Evolutionary conservation across 768 basidiomycete genomes (phyloP), one percentile per base, ranked within the genome.

Genomic region (Asterophora lycoperdoides): DNA sequence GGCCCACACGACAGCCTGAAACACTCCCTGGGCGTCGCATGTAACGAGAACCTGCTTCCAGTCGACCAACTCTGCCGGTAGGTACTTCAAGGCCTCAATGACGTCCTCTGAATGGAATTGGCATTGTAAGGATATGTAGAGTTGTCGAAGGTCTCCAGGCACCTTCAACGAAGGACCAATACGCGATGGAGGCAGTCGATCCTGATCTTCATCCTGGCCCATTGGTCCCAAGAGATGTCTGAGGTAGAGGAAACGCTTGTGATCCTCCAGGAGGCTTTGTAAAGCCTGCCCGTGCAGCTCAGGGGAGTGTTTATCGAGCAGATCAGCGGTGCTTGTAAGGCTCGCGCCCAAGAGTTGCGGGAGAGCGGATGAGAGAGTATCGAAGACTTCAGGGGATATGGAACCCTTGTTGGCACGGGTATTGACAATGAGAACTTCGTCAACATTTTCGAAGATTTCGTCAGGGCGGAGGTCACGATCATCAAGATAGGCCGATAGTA

Each of bases 1-100:
- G 2, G 83, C 75, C 94, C 94, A 97, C 4, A 97, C 68, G 18
- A 87, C 83, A 8, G 89, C 90, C 41, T 90, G 83, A 54, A 77
- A 86, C 13, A 81, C 83, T 35, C 73, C 72, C 15, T 75, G 72
- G 2, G 73, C 64, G 64, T 93, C 87, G 64, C 91, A 94, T 8
- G 79, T 77, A 4, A 69, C 68, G 13, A 82, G 68, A 19, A 84
- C 69, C 17, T 76, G 68, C 2, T 66, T 53, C 68, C 82, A 78
- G 47, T 88, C 82, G 41, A 91, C 63, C 44, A 67, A 68, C 13
- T 75, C 74, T 5, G 60, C 49, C 0, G 83, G 80, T 46, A 87
- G 67, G 44, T 66, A 68, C 54, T 79, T 71, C 8, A 96, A 70
- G 33, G 79, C 78, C 10, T 73, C 59, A 19, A 94, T 78, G 47